Evolutionary conservation across 176 grass and related monocot species (phyloP).

Genomic region (Zea luxurians): DNA sequence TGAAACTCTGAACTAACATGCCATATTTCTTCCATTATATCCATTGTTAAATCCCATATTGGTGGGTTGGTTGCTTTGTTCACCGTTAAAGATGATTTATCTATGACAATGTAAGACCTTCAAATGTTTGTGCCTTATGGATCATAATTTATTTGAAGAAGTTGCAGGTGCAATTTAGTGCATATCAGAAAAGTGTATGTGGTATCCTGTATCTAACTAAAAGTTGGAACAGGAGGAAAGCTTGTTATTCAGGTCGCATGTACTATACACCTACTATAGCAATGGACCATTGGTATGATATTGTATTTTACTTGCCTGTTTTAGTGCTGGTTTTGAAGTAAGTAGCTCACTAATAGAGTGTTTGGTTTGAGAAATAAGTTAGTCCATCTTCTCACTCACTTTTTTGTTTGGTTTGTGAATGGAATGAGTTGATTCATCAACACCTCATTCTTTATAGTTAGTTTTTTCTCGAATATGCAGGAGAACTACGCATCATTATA

Average conservation of each 20-base stretch:
- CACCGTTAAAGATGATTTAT: background rate
- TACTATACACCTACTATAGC: background rate
- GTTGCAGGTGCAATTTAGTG: background rate
- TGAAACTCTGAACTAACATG: background rate
- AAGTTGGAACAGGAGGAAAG: background rate
- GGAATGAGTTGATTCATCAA: too few relatives aligned
- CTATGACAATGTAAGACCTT: background rate
- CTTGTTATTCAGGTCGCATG: background rate
- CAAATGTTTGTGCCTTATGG: background rate
- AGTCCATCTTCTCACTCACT: too few relatives aligned
- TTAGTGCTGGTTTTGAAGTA: background rate
- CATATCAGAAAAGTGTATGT: background rate
- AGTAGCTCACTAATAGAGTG: background rate
- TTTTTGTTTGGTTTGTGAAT: too few relatives aligned
- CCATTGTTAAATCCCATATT: background rate
- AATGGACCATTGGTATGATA: background rate
- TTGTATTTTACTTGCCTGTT: background rate
- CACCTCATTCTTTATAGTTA: too few relatives aligned
- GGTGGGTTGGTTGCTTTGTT: background rate
- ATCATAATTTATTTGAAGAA: constrained; percentile 11
- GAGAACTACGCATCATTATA: too few relatives aligned
- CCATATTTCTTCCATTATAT: background rate
- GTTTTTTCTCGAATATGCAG: too few relatives aligned
- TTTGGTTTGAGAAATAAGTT: too few relatives aligned
- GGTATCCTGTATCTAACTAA: background rate